These are phyloP conservation scores for Verticillium alfalfae DNA, from an alignment of 2,329 filamentous ascomycete genomes.

Conservation along the genomic window DNA sequence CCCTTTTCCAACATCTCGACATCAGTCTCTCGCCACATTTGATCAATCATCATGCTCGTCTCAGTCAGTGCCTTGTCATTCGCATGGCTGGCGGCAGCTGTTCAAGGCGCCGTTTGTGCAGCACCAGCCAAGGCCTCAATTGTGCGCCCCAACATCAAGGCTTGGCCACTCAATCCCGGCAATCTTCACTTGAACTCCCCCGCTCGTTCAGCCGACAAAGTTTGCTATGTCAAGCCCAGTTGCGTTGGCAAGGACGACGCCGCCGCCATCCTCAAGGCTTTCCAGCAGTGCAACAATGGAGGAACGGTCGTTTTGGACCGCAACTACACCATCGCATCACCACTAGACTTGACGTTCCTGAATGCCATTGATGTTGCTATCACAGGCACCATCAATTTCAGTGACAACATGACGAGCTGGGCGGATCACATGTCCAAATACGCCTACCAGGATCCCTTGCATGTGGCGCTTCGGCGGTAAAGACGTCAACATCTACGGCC, in stretches of 20 bases:
- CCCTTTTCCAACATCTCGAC: too few relatives aligned
- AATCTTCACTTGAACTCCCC: background rate
- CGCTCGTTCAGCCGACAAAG: background rate
- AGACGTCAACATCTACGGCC: conserved; percentile 59
- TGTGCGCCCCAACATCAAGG: background rate
- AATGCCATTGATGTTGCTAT: conserved; percentile 56
- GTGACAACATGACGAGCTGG: conserved; percentile 65
- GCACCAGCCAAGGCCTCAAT: background rate
- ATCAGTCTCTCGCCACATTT: too few relatives aligned
- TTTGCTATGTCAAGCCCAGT: conserved; percentile 9
- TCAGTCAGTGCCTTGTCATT: background rate
- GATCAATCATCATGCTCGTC: background rate
- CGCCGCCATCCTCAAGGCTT: conserved; percentile 44
- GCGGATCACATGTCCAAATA: conserved; percentile 58
- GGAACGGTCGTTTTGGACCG: conserved; percentile 56
- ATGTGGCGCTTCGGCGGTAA: conserved; percentile 24
- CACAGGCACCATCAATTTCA: conserved; percentile 53
- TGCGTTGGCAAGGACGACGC: conserved; percentile 18
- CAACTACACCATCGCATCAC: conserved; percentile 57
- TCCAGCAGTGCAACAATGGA: conserved; percentile 56
- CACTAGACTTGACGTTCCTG: conserved; percentile 60
- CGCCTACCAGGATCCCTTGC: conserved; percentile 57
- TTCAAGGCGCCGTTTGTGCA: background rate
- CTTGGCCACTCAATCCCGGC: background rate
- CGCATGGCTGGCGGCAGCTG: background rate